Evolutionary conservation across 139 green algal genomes (phyloP), one percentile per base, ranked within the genome.

Genomic region (Choricystis sp.): DNA sequence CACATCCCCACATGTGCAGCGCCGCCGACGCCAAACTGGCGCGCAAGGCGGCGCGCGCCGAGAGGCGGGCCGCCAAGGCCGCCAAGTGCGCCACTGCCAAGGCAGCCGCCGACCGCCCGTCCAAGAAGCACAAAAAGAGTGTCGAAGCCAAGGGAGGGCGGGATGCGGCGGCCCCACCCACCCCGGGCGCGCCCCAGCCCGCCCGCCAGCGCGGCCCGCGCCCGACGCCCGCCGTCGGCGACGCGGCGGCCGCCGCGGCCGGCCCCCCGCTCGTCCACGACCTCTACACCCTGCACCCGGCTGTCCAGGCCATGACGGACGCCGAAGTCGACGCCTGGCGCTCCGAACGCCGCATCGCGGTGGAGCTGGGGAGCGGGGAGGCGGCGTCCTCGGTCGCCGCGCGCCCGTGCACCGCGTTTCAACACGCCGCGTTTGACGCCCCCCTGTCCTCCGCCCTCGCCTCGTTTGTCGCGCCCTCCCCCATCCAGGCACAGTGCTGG

Each of bases 401-500:
- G 20, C 48, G 29, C 19, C 72, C 75, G 26, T 60, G 76, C 30
- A 61, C 65, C 3, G 29, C 49, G 1, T 77, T 77, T 29, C 19
- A 55, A 2, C 67, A 75, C 40, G 40, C 40, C 40, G 9, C 9
- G 40, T 52, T 52, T 16, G 9, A 9, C 9, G 9, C 82, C 55
- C 81, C 85, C 16, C 75, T 94, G 28, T 75, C 80, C 1, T 21
- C 62, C 9, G 67, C 80, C n/a, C 84, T 75, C 1, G 61, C 68
- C 5, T 69, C 68, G 22, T 95, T 95, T 57, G 48, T 59, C 28
- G 24, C 66, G 27, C 87, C 87, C 1, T 91, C 83, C 0, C 86
- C 87, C 20, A 92, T 95, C 71, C 65, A 69, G 61, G 62, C 74
- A 0, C 85, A 94, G 68, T 84, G 74, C 67, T 87, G 86, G 85